A percentile compares a stretch with the other conserved stretches of the same genome.
Conservation (phyloP, 192 early-diverging fungal genomes). For the Coemansia sp. region DNA sequence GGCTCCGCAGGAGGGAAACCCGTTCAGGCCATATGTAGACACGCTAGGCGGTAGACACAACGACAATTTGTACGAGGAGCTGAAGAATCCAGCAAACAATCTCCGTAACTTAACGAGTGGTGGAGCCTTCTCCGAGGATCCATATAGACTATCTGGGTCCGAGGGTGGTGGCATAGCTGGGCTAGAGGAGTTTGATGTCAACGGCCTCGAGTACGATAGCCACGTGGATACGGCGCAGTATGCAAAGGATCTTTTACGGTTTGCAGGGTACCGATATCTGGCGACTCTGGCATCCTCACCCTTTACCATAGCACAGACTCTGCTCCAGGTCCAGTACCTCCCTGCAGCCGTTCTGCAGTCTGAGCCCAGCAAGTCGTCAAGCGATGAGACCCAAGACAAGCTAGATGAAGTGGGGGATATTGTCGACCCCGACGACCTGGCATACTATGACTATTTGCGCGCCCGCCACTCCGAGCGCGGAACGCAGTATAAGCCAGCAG, state of each 20-base stretch:
- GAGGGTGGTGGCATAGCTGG: slow-evolving; percentile 5
- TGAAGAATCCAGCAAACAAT: slow-evolving; percentile 36
- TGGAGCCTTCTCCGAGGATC: neutral
- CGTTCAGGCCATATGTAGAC: slow-evolving; percentile 49
- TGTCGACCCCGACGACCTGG: slow-evolving; percentile 50
- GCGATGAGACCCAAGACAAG: neutral
- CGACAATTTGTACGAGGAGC: slow-evolving; percentile 28
- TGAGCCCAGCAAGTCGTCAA: neutral
- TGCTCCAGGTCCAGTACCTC: slow-evolving; percentile 75
- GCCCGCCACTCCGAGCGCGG: slow-evolving; percentile 29
- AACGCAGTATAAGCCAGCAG: slow-evolving; percentile 13
- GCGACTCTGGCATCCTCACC: slow-evolving; percentile 61
- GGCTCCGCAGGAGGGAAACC: slow-evolving; percentile 11
- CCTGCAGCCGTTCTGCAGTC: slow-evolving; percentile 42
- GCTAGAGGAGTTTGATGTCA: slow-evolving; percentile 16
- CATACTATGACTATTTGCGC: slow-evolving; percentile 55
- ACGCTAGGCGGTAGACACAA: slow-evolving; percentile 8
- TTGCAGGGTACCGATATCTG: slow-evolving; percentile 64
- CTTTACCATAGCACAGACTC: slow-evolving; percentile 65
- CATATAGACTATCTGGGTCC: slow-evolving; percentile 12
- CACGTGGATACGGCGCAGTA: slow-evolving; percentile 48
- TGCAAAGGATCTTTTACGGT: slow-evolving; percentile 61
- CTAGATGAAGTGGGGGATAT: slow-evolving; percentile 11
- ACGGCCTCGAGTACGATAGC: slow-evolving; percentile 21
- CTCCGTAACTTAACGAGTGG: slow-evolving; percentile 18